Percentiles rank a stretch among this genome's conserved stretches.
These are phyloP conservation scores for Areca catechu DNA, from an alignment of 176 grass and related monocot genomes.

Conservation along the genomic window DNA sequence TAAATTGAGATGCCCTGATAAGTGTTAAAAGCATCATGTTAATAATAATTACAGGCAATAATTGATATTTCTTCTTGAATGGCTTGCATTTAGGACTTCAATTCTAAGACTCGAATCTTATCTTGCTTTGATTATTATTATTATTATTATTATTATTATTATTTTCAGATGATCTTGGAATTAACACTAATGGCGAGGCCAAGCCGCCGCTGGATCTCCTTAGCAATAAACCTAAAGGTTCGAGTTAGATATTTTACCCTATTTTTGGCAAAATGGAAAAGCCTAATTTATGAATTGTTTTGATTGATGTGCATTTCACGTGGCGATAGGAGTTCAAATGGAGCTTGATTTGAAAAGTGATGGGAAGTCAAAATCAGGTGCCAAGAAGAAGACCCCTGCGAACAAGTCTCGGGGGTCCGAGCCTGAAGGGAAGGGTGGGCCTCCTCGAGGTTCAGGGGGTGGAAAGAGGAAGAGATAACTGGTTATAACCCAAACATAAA, in stretches of 20 bases:
- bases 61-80: too few relatives aligned
- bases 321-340: conserved; percentile 67
- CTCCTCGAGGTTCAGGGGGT: conserved; percentile 19
- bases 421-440: conserved; percentile 44
- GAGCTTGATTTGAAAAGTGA: conserved; percentile 78
- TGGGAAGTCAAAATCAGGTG: conserved; percentile 14
- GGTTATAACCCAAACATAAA: too few relatives aligned
- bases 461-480: conserved; percentile 75
- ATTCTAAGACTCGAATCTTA: neutral
- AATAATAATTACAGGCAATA: too few relatives aligned
- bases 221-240: conserved; percentile 82
- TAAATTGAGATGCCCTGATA: too few relatives aligned
- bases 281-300: too few relatives aligned
- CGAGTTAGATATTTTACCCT: neutral
- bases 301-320: neutral
- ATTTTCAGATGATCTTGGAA: conserved; percentile 42
- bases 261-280: too few relatives aligned
- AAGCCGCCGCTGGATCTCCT: conserved; percentile 73
- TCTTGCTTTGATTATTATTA: conserved; percentile 6
- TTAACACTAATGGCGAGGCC: neutral
- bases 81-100: neutral
- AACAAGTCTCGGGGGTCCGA: conserved; percentile 37
- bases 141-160: too few relatives aligned
- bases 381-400: conserved; percentile 65
- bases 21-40: too few relatives aligned